Percentiles rank a stretch among this genome's conserved stretches.
Conservation (phyloP, 371 early-diverging fungal genomes). For the Mucor ambiguus region DNA sequence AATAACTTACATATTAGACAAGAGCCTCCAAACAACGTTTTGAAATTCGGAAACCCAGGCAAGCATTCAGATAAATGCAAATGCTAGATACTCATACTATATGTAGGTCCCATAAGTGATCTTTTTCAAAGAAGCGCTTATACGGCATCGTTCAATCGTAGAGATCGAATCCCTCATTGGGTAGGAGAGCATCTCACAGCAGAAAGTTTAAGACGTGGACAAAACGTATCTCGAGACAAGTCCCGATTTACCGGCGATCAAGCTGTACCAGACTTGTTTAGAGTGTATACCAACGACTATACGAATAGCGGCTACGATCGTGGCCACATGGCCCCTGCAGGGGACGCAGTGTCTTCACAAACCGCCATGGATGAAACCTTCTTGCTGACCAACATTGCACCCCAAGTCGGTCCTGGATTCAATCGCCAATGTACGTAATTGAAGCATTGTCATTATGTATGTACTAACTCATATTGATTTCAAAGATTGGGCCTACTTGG, state of each 20-base stretch:
- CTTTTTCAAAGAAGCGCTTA: conserved; percentile 53
- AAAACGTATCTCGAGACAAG: conserved; percentile 57
- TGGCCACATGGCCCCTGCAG: conserved; percentile 83
- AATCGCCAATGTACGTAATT: conserved; percentile 61
- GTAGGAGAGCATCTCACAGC: conserved; percentile 78
- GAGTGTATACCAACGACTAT: conserved; percentile 68
- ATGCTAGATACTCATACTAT: not conserved
- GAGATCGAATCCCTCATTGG: conserved; percentile 80
- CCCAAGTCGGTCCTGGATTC: conserved; percentile 82
- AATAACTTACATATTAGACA: conserved; percentile 3
- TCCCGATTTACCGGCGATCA: conserved; percentile 69
- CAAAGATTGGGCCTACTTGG: conserved; percentile 73
- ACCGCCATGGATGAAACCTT: conserved; percentile 79
- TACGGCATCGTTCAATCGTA: conserved; percentile 67
- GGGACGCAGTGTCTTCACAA: conserved; percentile 65
- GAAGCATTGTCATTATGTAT: conserved; percentile 29
- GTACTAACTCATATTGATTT: not conserved
- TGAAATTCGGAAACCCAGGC: conserved; percentile 53
- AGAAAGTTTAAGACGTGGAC: conserved; percentile 52
- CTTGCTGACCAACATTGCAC: conserved; percentile 73
- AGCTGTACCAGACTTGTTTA: conserved; percentile 61
- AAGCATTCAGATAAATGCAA: not conserved
- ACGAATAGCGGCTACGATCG: conserved; percentile 77
- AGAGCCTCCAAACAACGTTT: conserved; percentile 13
- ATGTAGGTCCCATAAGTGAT: conserved; percentile 52